Percentiles rank a stretch among this genome's conserved stretches.
These are phyloP conservation scores for Coemansia pectinata DNA, from an alignment of 192 early-diverging fungal species.

Conservation along the genomic window DNA sequence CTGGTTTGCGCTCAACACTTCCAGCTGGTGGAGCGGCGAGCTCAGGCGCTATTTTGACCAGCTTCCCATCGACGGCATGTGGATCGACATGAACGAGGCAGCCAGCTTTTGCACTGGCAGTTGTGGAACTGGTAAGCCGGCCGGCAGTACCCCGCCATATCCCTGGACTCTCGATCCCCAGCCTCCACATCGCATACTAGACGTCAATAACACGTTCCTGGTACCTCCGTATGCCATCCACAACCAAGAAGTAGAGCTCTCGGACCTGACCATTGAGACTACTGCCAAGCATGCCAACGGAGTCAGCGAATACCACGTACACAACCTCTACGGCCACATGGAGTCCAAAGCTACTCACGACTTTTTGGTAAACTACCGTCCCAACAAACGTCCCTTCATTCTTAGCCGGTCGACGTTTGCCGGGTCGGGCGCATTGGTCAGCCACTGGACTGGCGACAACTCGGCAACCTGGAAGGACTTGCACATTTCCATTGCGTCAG, in stretches of 20 bases:
- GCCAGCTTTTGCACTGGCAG: conserved; percentile 65
- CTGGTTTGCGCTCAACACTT: conserved; percentile 59
- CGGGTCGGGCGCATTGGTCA: conserved; percentile 57
- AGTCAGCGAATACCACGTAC: conserved; percentile 55
- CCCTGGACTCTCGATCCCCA: conserved; percentile 16
- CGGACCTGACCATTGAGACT: conserved; percentile 53
- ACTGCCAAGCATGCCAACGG: conserved; percentile 58
- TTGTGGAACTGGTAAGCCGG: conserved; percentile 44
- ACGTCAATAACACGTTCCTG: conserved; percentile 35
- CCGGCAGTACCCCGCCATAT: conserved; percentile 12
- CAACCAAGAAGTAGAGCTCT: conserved; percentile 51
- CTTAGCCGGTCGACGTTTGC: conserved; percentile 66
- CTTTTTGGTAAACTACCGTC: conserved; percentile 38
- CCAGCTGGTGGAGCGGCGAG: conserved; percentile 56
- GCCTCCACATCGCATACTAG: conserved; percentile 24
- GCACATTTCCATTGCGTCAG: conserved; percentile 59
- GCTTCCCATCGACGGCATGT: conserved; percentile 59
- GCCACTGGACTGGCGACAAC: conserved; percentile 63
- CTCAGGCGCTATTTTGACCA: conserved; percentile 35
- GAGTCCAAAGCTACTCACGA: conserved; percentile 55
- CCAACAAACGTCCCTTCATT: conserved; percentile 60
- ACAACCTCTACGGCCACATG: conserved; percentile 68
- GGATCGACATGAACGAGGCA: conserved; percentile 77
- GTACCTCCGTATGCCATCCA: conserved; percentile 59
- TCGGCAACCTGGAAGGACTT: conserved; percentile 60